Evolutionary conservation across 2,329 filamentous ascomycete species (phyloP).

Genomic region (Colletotrichum scovillei): DNA sequence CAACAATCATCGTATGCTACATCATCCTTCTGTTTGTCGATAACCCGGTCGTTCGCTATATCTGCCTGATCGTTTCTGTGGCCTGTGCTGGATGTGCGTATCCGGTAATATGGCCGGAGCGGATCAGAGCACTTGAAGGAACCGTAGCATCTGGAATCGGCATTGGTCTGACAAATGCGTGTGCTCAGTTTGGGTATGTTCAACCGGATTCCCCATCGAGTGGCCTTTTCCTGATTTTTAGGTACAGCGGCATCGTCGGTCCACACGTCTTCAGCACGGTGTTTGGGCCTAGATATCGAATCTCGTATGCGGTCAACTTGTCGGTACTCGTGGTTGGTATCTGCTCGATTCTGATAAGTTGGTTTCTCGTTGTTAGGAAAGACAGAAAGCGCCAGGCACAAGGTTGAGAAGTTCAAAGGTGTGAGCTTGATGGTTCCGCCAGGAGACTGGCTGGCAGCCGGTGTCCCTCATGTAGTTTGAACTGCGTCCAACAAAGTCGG

Average conservation of each 20-base stretch:
- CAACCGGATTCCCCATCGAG: background rate
- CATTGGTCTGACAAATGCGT: background rate
- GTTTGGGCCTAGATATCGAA: background rate
- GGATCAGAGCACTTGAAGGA: background rate
- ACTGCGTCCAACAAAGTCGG: too few species aligned
- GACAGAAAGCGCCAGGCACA: background rate
- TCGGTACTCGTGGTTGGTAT: background rate
- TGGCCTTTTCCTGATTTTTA: rapidly evolving
- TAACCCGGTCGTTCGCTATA: background rate
- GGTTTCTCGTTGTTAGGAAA: background rate
- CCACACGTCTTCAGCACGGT: background rate
- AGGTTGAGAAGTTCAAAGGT: background rate
- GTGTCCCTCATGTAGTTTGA: too few species aligned
- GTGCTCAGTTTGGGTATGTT: background rate
- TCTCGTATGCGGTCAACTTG: background rate
- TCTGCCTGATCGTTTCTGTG: background rate
- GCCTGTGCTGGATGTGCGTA: background rate
- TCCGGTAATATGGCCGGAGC: background rate
- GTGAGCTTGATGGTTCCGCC: too few species aligned
- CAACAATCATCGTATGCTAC: background rate
- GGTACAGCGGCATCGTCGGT: background rate
- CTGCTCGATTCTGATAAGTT: background rate
- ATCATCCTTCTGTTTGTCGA: background rate
- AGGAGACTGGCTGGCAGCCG: too few species aligned
- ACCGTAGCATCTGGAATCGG: background rate